phyloP scores from a whole-genome alignment of 2,329 filamentous ascomycete species.

The Rhynchosporium graminicola region DNA sequence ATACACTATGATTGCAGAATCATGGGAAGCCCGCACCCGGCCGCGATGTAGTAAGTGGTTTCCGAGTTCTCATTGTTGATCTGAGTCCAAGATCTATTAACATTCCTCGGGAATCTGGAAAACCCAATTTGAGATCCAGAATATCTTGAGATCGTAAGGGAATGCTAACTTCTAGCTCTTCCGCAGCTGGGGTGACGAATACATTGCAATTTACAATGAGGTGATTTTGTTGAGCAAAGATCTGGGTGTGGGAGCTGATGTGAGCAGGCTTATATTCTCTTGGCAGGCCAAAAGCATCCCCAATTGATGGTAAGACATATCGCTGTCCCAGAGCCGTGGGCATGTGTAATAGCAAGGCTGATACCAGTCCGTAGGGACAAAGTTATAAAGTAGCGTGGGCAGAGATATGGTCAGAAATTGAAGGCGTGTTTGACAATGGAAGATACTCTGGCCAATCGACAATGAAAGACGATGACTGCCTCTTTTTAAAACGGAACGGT shows the following conservation, averaged over 20 bases:
- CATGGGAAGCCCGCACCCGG: conserved; percentile 75
- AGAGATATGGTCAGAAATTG: conserved; percentile 74
- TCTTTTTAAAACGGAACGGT: conserved; percentile 70
- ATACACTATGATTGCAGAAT: conserved; percentile 44
- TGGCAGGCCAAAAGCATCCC: conserved; percentile 78
- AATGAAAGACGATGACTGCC: conserved; percentile 80
- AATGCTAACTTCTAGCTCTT: not conserved
- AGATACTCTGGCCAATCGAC: conserved; percentile 72
- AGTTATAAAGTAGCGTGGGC: conserved; percentile 66
- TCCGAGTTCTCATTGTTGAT: not conserved
- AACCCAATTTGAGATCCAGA: not conserved
- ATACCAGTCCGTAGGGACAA: conserved; percentile 50
- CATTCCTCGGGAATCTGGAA: not conserved
- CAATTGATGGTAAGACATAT: conserved; percentile 55
- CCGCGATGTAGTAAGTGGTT: conserved; percentile 61
- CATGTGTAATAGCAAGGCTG: conserved; percentile 12
- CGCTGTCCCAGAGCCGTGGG: not conserved
- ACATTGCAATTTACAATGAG: conserved; percentile 71
- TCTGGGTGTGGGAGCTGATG: not conserved
- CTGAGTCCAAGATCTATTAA: not conserved
- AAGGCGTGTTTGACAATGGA: conserved; percentile 67
- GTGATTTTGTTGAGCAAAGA: not conserved
- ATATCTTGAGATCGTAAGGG: not conserved
- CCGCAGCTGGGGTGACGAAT: conserved; percentile 65
- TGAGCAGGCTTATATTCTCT: conserved; percentile 57